A percentile compares a stretch with the other conserved stretches of the same genome.
These are phyloP conservation scores for Aleurites moluccanus DNA, from an alignment of 441 rosid species.

Conservation along the genomic window DNA sequence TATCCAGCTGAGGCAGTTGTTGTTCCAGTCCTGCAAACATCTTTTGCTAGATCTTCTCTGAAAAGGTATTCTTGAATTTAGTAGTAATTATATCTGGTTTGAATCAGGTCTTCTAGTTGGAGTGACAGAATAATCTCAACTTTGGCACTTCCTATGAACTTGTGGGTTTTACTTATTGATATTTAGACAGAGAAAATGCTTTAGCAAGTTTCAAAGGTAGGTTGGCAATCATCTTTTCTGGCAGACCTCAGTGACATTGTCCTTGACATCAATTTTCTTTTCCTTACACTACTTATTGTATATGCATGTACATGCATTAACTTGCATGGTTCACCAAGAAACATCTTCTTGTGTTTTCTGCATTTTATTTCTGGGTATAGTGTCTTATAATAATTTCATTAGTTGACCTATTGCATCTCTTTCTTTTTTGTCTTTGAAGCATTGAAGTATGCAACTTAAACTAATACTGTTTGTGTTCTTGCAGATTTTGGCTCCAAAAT, in stretches of 20 bases:
- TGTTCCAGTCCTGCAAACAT: slow-evolving; percentile 86
- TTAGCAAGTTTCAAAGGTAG: not conserved
- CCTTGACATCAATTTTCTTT: not conserved
- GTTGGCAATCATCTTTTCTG: not conserved
- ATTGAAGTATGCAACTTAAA: slow-evolving; percentile 25
- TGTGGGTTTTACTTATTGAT: not conserved
- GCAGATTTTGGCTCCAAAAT: slow-evolving; percentile 99
- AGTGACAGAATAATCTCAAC: not conserved
- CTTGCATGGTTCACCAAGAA: slow-evolving; percentile 2
- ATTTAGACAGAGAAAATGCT: not conserved
- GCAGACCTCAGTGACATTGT: not conserved
- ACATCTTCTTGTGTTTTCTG: slow-evolving; percentile 9
- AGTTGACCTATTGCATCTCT: not conserved
- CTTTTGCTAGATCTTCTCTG: slow-evolving; percentile 85
- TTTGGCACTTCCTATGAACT: not conserved
- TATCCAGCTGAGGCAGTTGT: slow-evolving; percentile 95
- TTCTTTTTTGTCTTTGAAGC: not conserved
- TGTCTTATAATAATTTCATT: not conserved
- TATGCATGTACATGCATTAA: not conserved
- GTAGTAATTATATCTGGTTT: slow-evolving; percentile 13
- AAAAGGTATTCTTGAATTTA: slow-evolving; percentile 60
- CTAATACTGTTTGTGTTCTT: slow-evolving; percentile 32
- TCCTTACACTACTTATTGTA: not conserved
- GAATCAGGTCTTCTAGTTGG: slow-evolving; percentile 8
- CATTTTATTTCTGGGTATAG: slow-evolving; percentile 6